Conservation (phyloP, 768 basidiomycete genomes). For the Lepiota venenata region DNA sequence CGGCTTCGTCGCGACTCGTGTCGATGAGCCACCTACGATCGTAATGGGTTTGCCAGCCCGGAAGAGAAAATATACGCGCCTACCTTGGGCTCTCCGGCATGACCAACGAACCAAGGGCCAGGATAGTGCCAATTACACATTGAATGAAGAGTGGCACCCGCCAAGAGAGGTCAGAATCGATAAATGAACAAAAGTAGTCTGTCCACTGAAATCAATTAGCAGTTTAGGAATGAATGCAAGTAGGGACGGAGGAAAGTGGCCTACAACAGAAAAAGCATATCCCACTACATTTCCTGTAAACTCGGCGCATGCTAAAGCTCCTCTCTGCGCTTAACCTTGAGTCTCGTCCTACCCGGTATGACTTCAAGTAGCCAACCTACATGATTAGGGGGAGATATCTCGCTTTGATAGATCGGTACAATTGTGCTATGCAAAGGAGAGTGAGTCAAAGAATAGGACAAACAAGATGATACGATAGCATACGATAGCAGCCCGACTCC, state of each 20-base stretch:
- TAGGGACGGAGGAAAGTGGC: background rate
- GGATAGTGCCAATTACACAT: conserved; percentile 74
- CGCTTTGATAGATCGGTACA: conserved; percentile 87
- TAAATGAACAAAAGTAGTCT: conserved; percentile 86
- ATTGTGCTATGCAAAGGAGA: conserved; percentile 53
- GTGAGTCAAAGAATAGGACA: background rate
- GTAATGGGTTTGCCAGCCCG: background rate
- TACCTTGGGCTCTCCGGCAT: conserved; percentile 87
- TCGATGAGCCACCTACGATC: conserved; percentile 76
- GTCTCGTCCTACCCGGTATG: background rate
- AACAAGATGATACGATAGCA: conserved; percentile 21
- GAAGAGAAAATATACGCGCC: background rate
- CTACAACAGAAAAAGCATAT: conserved; percentile 74
- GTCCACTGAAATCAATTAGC: conserved; percentile 56
- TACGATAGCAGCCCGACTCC: conserved; percentile 80
- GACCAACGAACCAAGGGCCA: conserved; percentile 71
- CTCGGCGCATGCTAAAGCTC: conserved; percentile 86
- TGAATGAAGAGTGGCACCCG: conserved; percentile 80
- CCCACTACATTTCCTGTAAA: conserved; percentile 88
- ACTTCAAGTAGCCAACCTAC: conserved; percentile 31
- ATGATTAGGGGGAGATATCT: conserved; percentile 86
- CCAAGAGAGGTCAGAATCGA: conserved; percentile 80
- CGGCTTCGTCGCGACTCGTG: conserved; percentile 73
- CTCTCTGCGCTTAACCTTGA: conserved; percentile 45
- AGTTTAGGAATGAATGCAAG: background rate